These are phyloP conservation scores for Fomitiporia mediterranea DNA, from an alignment of 1,284 basidiomycete species.

Conservation along the genomic window DNA sequence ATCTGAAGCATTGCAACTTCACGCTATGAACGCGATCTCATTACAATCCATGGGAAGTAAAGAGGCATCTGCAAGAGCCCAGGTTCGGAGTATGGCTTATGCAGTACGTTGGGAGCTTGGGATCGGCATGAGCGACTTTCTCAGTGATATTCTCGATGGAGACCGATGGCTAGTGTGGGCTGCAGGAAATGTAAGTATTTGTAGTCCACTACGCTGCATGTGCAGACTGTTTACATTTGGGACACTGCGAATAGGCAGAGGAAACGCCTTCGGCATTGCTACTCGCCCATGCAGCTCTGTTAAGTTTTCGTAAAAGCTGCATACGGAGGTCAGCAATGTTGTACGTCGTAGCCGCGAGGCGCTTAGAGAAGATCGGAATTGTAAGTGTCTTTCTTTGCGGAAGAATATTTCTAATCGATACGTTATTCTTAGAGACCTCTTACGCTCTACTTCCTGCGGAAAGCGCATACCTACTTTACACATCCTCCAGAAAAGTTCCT, in stretches of 20 bases:
- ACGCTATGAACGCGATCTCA: conserved; percentile 57
- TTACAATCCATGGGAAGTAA: conserved; percentile 35
- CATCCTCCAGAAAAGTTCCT: conserved; percentile 46
- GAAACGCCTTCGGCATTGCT: conserved; percentile 72
- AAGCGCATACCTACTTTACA: conserved; percentile 58
- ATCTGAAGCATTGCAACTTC: conserved; percentile 51
- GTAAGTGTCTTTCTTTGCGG: conserved; percentile 40
- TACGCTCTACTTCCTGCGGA: conserved; percentile 72
- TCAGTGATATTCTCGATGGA: conserved; percentile 54
- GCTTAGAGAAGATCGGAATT: conserved; percentile 74
- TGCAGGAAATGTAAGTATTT: conserved; percentile 59
- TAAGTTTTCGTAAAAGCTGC: conserved; percentile 54
- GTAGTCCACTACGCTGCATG: not conserved
- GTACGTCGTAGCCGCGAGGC: conserved; percentile 69
- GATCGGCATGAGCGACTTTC: conserved; percentile 53
- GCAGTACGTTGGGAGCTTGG: conserved; percentile 73
- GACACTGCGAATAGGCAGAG: conserved; percentile 54
- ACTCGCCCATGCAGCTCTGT: conserved; percentile 67
- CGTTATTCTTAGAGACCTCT: conserved; percentile 61
- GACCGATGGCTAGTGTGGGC: conserved; percentile 81
- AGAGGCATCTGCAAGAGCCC: conserved; percentile 56
- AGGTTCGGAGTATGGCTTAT: conserved; percentile 57
- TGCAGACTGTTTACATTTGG: not conserved
- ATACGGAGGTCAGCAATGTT: conserved; percentile 64
- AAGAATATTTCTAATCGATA: not conserved